A percentile compares a stretch with the other conserved stretches of the same genome.
Conservation (phyloP, 306 rosid genomes). For the Pterocarpus macrocarpus region DNA sequence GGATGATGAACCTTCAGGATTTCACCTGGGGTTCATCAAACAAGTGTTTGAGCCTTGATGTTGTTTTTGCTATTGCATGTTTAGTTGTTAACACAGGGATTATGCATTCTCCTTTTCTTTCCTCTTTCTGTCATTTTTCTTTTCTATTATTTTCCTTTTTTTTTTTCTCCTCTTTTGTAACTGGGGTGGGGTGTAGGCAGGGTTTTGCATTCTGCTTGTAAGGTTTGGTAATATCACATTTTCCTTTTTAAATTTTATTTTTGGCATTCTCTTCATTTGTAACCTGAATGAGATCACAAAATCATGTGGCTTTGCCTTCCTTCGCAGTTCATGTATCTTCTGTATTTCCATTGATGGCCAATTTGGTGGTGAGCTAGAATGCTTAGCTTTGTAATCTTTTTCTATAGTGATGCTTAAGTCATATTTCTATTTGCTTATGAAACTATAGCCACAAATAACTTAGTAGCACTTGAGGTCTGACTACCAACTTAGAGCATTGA, state of each 20-base stretch:
- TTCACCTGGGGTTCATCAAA: conserved; percentile 40
- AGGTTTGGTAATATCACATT: conserved; percentile 30
- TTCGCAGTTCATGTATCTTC: conserved; percentile 27
- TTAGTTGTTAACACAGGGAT: conserved; percentile 39
- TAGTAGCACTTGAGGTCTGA: no score
- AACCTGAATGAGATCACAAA: conserved; percentile 41
- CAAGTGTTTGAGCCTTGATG: conserved; percentile 43
- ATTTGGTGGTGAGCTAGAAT: conserved; percentile 27
- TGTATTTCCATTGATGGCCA: conserved; percentile 31
- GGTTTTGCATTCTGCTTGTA: conserved; percentile 44
- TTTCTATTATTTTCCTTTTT: not conserved
- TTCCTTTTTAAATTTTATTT: not conserved
- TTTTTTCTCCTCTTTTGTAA: conserved; percentile 11
- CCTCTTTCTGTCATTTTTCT: conserved; percentile 25
- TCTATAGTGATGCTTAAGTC: not conserved
- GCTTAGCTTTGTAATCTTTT: not conserved
- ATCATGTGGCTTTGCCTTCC: not conserved
- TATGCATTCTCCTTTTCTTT: conserved; percentile 32
- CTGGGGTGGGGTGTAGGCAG: conserved; percentile 6
- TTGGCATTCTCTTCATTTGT: conserved; percentile 36
- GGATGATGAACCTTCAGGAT: conserved; percentile 33
- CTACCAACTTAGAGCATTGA: not conserved
- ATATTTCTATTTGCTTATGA: conserved; percentile 7
- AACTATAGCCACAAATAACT: not conserved
- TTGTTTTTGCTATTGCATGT: conserved; percentile 37